phyloP scores from a whole-genome alignment of 148 eudicot species.

The Camellia granthamiana region DNA sequence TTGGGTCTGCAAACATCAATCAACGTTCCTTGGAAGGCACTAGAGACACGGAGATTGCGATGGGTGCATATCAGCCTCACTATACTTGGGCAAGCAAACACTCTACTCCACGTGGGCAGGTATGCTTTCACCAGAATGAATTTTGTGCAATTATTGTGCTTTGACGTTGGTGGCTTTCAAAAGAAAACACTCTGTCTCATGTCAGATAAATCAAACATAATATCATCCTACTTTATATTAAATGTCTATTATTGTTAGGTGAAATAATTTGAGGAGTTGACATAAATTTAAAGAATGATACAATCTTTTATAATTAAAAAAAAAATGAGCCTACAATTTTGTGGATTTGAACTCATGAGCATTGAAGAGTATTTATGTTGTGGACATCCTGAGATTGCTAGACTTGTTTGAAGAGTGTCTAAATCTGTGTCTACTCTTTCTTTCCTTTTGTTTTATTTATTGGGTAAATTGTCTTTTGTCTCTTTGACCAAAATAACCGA shows the following conservation, averaged over 20 bases:
- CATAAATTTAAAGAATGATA: not conserved
- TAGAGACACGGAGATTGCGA: constrained; percentile 89
- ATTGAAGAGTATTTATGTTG: not conserved
- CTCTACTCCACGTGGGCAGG: constrained; percentile 69
- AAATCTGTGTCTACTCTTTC: not conserved
- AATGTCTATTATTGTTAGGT: not conserved
- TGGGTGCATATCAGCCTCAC: constrained; percentile 88
- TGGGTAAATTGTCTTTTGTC: not conserved
- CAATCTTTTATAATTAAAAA: not conserved
- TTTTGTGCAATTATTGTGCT: not conserved
- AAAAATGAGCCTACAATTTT: not conserved
- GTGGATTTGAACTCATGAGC: not conserved
- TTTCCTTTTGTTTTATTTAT: not conserved
- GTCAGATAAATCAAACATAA: not conserved
- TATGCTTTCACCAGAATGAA: constrained; percentile 15
- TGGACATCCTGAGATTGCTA: not conserved
- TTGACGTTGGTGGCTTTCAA: not conserved
- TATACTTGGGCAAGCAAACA: constrained; percentile 59
- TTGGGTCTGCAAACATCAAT: constrained; percentile 93
- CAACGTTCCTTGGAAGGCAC: constrained; percentile 90
- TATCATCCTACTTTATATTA: not conserved
- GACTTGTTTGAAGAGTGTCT: not conserved
- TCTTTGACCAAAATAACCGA: not conserved
- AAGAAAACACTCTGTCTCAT: too few relatives aligned
- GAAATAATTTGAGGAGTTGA: not conserved